Conservation (phyloP, 768 basidiomycete species). For the Tylopilus vinaceipallidus region DNA sequence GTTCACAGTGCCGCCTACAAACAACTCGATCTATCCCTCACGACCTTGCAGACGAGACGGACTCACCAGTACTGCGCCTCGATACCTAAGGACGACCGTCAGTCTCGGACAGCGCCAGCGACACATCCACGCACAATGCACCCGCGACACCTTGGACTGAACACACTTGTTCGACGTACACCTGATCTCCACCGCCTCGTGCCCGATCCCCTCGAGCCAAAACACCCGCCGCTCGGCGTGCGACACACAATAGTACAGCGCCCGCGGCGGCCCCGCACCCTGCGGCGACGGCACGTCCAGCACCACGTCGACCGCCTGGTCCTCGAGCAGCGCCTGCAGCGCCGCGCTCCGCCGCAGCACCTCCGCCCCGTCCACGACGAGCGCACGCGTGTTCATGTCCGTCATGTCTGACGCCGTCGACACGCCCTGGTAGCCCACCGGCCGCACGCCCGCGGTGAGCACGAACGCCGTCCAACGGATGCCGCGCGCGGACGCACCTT, state of each 20-base stretch:
- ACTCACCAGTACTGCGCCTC: conserved; percentile 32
- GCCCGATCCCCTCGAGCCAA: conserved; percentile 26
- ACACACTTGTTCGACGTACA: conserved; percentile 25
- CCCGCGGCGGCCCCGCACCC: not conserved
- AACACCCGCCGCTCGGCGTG: conserved; percentile 28
- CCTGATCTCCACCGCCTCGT: conserved; percentile 16
- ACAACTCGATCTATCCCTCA: not conserved
- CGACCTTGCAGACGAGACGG: too few relatives aligned
- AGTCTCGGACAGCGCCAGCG: too few relatives aligned
- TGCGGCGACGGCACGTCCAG: conserved; percentile 13
- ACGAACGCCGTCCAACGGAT: not conserved
- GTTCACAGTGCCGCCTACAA: conserved; percentile 31
- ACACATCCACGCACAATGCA: too few relatives aligned
- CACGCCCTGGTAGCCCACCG: too few relatives aligned
- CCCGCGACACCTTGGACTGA: conserved; percentile 4
- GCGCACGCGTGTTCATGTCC: not conserved
- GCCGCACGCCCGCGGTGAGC: not conserved
- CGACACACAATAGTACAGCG: conserved; percentile 28
- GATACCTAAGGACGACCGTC: too few relatives aligned
- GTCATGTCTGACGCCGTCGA: conserved; percentile 13
- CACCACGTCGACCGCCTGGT: conserved; percentile 17
- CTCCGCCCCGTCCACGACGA: conserved; percentile 14
- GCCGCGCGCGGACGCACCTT: conserved; percentile 21
- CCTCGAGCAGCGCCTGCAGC: conserved; percentile 5
- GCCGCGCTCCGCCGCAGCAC: conserved; percentile 4